Percentiles rank a stretch among this genome's conserved stretches.
Evolutionary conservation across 2,329 filamentous ascomycete species (phyloP).

Genomic region (Trichoderma harzianum): DNA sequence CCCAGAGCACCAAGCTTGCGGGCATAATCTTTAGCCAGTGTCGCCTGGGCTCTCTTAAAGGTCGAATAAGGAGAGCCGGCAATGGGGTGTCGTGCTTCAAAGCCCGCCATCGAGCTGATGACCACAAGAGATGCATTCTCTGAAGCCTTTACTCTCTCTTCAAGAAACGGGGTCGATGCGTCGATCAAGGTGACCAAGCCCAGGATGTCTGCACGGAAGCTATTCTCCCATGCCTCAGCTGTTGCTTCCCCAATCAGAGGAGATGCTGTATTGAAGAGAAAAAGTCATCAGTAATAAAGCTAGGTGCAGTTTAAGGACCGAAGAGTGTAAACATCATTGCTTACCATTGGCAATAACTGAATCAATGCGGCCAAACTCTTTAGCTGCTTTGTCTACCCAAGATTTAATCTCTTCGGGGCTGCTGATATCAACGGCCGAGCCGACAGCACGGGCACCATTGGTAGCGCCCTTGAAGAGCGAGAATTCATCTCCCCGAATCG

Average conservation of each 20-base stretch:
- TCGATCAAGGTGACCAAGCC: conserved; percentile 26
- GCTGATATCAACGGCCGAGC: conserved; percentile 25
- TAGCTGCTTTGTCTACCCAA: conserved; percentile 22
- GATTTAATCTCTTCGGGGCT: conserved; percentile 16
- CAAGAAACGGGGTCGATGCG: conserved; percentile 21
- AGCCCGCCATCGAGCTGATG: conserved; percentile 27
- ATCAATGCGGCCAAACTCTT: conserved; percentile 25
- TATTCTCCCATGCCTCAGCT: conserved; percentile 24
- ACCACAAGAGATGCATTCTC: conserved; percentile 26
- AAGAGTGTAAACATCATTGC: neutral
- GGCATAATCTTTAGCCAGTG: conserved; percentile 25
- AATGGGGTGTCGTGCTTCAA: conserved; percentile 18
- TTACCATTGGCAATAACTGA: conserved; percentile 26
- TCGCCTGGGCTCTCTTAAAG: conserved; percentile 26
- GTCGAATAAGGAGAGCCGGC: conserved; percentile 23
- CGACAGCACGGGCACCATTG: conserved; percentile 21
- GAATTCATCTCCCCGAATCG: conserved; percentile 24
- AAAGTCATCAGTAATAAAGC: neutral
- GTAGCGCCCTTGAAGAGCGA: conserved; percentile 12
- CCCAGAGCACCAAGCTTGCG: conserved; percentile 23
- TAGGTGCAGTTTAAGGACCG: too few relatives aligned
- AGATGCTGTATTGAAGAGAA: conserved; percentile 15
- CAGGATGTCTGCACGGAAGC: conserved; percentile 26
- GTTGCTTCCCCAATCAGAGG: conserved; percentile 16
- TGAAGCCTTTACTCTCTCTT: conserved; percentile 12